Base-by-base conservation (phyloP, 352 stramenopile genomes). In the Phytophthora agathidicida region DNA sequence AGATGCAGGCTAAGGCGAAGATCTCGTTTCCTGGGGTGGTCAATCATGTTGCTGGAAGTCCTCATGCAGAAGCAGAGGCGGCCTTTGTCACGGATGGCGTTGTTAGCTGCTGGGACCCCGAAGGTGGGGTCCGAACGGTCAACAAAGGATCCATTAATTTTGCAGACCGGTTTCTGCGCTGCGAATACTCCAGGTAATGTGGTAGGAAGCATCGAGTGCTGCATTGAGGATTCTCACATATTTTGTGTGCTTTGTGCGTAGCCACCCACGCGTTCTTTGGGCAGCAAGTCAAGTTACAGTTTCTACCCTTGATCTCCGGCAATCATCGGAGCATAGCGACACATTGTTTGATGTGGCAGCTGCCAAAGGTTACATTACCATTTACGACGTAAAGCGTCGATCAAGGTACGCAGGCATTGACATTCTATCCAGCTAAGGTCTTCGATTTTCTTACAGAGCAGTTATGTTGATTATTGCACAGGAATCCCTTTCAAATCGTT, bases 231-330 rank as follows among this genome's bases (percentile, higher is more conserved):
- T n/a, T n/a, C n/a, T n/a, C n/a, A n/a, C n/a, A n/a, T n/a, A n/a
- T n/a, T n/a, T n/a, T n/a, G n/a, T n/a, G n/a, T n/a, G n/a, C n/a
- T n/a, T 19, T 38, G n/a, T 47, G 22, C 43, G 2, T 46, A 93
- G 84, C 23, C 82, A 94, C 33, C 84, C 84, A 5, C 75, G 82
- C 20, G 84, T 94, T 16, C 58, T 94, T 22, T 94, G 82, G 84
- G 53, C 65, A 27, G 71, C 68, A 28, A 87, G 79, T 30, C 70
- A 68, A 28, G 52, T 73, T 24, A 64, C 62, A 6, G 52, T 90
- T 11, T 54, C 56, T 6, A 73, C 67, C 1, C 33, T 90, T 13
- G 84, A 94, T 65, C 48, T 86, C 39, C 76, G 84, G 3, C 55
- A 84, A 26, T 61, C 67, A 27, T 13, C 47, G 7, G 55, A 69